Conservation (phyloP, 495 filamentous ascomycete species). For the Chaetomium cochliodes region DNA sequence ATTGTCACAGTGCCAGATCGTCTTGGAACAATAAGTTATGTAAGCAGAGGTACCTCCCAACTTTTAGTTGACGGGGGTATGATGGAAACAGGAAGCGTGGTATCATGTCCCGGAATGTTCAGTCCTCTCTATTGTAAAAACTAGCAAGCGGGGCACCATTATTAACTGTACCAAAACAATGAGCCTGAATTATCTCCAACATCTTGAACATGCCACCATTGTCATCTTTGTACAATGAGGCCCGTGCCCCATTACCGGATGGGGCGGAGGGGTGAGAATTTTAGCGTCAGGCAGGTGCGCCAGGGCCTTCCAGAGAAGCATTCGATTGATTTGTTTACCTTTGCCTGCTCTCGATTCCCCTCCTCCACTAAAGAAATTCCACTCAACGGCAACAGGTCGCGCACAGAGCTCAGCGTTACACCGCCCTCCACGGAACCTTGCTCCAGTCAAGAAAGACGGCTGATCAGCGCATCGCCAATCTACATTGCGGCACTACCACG, state of each 20-base stretch:
- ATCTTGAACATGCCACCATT: not conserved
- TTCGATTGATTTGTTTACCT: conserved; percentile 32
- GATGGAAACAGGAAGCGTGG: too few relatives aligned
- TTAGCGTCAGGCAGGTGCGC: conserved; percentile 21
- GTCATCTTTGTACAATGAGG: not conserved
- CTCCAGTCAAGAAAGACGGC: not conserved
- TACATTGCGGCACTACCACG: not conserved
- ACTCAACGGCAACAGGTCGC: conserved; percentile 14
- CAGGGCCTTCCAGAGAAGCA: conserved; percentile 12
- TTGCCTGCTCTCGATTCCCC: conserved; percentile 19
- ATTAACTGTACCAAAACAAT: not conserved
- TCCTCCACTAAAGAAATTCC: conserved; percentile 14
- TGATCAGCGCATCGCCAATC: not conserved
- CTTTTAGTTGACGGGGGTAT: too few relatives aligned
- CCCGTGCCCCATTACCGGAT: conserved; percentile 17
- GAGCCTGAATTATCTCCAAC: not conserved
- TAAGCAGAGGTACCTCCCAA: too few relatives aligned
- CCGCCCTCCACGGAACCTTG: not conserved
- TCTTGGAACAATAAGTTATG: too few relatives aligned
- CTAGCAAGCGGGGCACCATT: not conserved
- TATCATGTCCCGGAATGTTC: not conserved
- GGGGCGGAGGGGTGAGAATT: conserved; percentile 19
- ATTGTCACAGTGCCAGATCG: too few relatives aligned
- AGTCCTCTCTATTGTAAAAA: not conserved
- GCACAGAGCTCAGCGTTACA: conserved; percentile 6